These are phyloP conservation scores for Lactarius sp. DNA, from an alignment of 768 basidiomycete species.

Conservation along the genomic window DNA sequence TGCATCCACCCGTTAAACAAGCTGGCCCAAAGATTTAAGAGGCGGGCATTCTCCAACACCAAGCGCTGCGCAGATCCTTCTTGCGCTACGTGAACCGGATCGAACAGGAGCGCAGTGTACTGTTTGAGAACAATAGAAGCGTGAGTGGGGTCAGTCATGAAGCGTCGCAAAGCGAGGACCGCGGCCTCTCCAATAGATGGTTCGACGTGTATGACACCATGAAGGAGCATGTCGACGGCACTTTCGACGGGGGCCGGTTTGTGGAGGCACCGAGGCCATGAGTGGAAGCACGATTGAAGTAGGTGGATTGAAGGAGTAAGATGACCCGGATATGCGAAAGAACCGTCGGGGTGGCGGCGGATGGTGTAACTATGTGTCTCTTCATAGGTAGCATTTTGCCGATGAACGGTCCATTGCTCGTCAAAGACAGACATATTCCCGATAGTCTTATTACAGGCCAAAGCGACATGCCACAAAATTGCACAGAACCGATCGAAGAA, in stretches of 20 bases:
- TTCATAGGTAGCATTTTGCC: conserved; percentile 56
- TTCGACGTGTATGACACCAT: conserved; percentile 82
- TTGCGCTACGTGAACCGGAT: conserved; percentile 53
- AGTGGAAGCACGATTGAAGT: conserved; percentile 71
- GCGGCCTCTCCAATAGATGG: conserved; percentile 68
- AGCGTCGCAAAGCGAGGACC: conserved; percentile 59
- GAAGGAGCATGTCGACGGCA: conserved; percentile 72
- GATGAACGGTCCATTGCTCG: conserved; percentile 69
- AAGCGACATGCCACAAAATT: conserved; percentile 52
- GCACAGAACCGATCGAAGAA: conserved; percentile 64
- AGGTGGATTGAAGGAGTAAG: conserved; percentile 61
- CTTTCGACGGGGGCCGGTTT: conserved; percentile 48
- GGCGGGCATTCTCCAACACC: conserved; percentile 57
- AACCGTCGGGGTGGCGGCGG: conserved; percentile 60
- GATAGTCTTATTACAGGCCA: conserved; percentile 55
- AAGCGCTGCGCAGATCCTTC: conserved; percentile 62
- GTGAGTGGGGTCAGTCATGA: conserved; percentile 57
- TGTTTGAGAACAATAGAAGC: conserved; percentile 55
- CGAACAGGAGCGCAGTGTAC: conserved; percentile 71
- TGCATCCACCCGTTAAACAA: conserved; percentile 67
- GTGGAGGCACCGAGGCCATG: conserved; percentile 80
- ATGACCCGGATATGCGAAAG: conserved; percentile 61
- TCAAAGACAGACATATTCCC: conserved; percentile 81
- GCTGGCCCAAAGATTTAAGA: conserved; percentile 69
- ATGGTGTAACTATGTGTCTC: conserved; percentile 65